A percentile compares a stretch with the other conserved stretches of the same genome.
phyloP scores from a whole-genome alignment of 169 alveolate genomes.

The Cystoisospora suis region DNA sequence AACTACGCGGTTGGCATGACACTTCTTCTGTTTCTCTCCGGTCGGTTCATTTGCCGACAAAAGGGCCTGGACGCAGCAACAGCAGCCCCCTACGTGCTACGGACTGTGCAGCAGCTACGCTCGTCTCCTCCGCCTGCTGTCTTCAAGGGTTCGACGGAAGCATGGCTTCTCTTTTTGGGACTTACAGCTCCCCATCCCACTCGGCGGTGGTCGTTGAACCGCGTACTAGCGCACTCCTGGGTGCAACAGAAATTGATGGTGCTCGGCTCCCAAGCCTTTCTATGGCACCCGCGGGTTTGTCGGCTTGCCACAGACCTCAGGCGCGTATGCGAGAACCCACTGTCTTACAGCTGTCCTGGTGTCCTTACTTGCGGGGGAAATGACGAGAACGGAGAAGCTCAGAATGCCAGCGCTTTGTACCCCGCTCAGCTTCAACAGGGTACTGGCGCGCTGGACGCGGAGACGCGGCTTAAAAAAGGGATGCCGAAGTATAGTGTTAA shows the following conservation, averaged over 20 bases:
- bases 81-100: constrained; percentile 79
- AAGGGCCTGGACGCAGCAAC: constrained; percentile 80
- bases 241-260: constrained; percentile 29
- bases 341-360: neutral
- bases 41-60: constrained; percentile 82
- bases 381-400: neutral
- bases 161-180: constrained; percentile 84
- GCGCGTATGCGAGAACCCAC: neutral
- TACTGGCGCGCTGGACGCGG: too few species aligned
- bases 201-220: constrained; percentile 73
- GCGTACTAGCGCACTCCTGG: constrained; percentile 81
- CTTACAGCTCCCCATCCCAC: constrained; percentile 80
- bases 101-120: constrained; percentile 76
- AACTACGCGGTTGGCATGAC: constrained; percentile 85
- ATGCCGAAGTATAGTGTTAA: too few species aligned
- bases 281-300: constrained; percentile 48
- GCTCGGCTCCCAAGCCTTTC: neutral
- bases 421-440: too few species aligned
- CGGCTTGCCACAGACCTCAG: neutral
- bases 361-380: neutral
- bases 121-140: constrained; percentile 74
- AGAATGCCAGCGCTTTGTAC: too few species aligned
- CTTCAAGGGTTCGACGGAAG: constrained; percentile 69
- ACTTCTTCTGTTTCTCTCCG: constrained; percentile 77
- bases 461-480: too few species aligned